A percentile compares a stretch with the other conserved stretches of the same genome.
phyloP scores from a whole-genome alignment of 2,329 filamentous ascomycete species.

The Colletotrichum sp. region DNA sequence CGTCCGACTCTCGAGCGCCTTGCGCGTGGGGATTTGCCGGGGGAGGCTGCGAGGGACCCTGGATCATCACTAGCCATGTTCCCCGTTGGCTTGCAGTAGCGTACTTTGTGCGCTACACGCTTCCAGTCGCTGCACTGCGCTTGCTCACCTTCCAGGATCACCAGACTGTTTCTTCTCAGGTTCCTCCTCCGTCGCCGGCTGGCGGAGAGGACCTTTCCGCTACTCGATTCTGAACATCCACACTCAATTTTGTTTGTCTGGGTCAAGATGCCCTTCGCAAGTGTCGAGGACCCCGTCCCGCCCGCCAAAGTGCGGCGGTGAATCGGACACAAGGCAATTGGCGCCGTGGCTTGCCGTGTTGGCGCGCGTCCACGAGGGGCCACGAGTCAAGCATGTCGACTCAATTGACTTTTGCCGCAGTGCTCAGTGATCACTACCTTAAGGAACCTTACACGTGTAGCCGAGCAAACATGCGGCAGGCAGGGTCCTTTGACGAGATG shows the following conservation, averaged over 20 bases:
- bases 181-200: background rate
- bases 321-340: background rate
- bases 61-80: background rate
- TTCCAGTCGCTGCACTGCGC: background rate
- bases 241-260: background rate
- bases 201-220: slow-evolving; percentile 12
- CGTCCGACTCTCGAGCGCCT: background rate
- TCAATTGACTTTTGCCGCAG: background rate
- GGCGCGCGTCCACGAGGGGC: background rate
- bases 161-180: background rate
- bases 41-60: background rate
- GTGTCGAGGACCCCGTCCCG: background rate
- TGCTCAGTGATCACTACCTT: background rate
- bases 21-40: background rate
- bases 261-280: background rate
- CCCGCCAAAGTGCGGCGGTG: background rate
- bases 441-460: background rate
- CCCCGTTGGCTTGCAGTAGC: background rate
- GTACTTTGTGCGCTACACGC: background rate
- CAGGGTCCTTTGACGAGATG: background rate
- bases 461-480: background rate
- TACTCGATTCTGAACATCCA: background rate
- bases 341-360: background rate
- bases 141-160: background rate
- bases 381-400: background rate